Conservation (phyloP, 1,139 yeast genomes). For the Blastobotrys malaysiensis region DNA sequence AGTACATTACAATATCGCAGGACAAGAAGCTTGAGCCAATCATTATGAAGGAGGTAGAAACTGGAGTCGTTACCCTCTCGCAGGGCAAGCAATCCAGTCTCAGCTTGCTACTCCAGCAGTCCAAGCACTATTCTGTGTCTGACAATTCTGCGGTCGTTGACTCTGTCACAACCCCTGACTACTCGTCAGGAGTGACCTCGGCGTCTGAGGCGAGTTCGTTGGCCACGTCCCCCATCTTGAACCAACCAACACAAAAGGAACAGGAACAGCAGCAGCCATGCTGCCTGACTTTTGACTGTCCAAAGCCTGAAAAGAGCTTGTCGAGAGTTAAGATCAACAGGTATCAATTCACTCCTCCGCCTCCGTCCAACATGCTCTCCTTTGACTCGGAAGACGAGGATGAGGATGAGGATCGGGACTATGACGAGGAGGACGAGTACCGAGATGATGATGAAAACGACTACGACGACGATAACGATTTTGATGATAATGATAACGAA, state of each 20-base stretch:
- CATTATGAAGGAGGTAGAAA: background rate
- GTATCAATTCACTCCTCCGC: constrained; percentile 4
- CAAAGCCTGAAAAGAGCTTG: constrained; percentile 10
- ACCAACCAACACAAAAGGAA: background rate
- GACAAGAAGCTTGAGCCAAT: background rate
- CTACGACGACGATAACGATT: constrained; percentile 1
- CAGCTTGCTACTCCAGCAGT: background rate
- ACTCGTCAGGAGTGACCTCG: background rate
- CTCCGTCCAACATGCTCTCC: background rate
- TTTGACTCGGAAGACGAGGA: constrained; percentile 5
- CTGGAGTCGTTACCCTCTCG: background rate
- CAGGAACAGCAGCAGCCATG: background rate
- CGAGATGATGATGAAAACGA: constrained; percentile 6
- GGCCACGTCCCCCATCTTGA: background rate
- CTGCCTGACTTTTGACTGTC: constrained; percentile 13
- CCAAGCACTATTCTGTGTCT: background rate
- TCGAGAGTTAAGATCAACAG: constrained; percentile 1
- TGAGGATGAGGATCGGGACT: constrained; percentile 7
- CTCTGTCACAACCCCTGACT: background rate
- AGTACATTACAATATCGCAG: background rate
- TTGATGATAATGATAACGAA: constrained; percentile 3
- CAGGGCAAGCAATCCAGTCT: background rate
- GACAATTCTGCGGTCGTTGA: background rate
- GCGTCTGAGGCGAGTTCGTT: background rate
- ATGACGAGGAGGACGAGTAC: background rate